Evolutionary conservation across 140 eudicot species (phyloP), one percentile per base, ranked within the genome.

Genomic region (Flaveria floridana): DNA sequence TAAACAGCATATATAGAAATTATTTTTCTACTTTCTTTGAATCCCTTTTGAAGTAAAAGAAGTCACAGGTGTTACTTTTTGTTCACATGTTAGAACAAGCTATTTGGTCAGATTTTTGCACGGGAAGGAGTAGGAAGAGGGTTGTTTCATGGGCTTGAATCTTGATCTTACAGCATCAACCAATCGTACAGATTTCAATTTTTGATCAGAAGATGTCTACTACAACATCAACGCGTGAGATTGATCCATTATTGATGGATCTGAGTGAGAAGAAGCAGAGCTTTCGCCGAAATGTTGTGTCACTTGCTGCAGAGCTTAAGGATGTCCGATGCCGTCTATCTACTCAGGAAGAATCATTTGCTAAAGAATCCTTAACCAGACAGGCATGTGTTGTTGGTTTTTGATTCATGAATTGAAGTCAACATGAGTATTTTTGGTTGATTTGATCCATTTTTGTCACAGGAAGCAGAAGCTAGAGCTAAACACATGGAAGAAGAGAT

Each of bases 391-490:
- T 64, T 71, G 20, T 19, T 21, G 41, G 19, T 68, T 68, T 20
- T 68, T 68, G 57, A 20, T 42, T 44, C 13, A 1, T 15, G 7
- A 2, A 63, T 13, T 28, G 11, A 39, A 64, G 47, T 64, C 47
- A 15, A 63, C 21, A 13, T 14, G 21, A 63, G 46, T 28, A 8
- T 39, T 10, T 7, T 7, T 2, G 15, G 2, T 39, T 4, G 73
- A 75, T 74, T 76, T 80, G 65, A 57, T 75, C 68, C n/a, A 14
- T 18, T 37, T 47, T 19, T 37, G 44, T 41, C 75, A n/a, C 82
- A 95, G 99, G 96, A 89, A 89, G 97, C 95, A 59, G 99, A 91
- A 82, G 82, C 66, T 14, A 91, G 83, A 76, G 97, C 96, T 0
- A 88, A 80, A 81, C 79, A 67, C 7, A 81, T 91, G 97, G 97